Percentiles rank a stretch among this genome's conserved stretches.
Evolutionary conservation across 2,329 filamentous ascomycete species (phyloP).

Genomic region (Colletotrichum sp.): DNA sequence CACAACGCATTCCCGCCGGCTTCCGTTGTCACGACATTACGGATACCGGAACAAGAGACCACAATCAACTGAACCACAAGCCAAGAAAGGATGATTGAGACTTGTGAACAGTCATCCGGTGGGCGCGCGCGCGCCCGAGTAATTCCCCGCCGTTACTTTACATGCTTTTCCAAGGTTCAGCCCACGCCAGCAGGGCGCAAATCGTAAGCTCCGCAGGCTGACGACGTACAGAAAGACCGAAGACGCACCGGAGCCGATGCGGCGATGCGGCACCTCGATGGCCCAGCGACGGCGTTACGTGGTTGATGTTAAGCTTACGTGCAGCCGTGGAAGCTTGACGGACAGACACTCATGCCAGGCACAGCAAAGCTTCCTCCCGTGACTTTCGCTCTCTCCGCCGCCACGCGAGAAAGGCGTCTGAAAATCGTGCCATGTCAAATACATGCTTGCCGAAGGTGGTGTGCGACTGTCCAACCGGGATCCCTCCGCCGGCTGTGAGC

Average conservation of each 20-base stretch:
- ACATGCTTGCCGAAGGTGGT: background rate
- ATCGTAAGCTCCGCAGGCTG: background rate
- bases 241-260: background rate
- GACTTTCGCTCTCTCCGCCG: background rate
- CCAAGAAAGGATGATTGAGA: background rate
- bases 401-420: background rate
- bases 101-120: background rate
- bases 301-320: background rate
- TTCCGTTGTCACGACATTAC: background rate
- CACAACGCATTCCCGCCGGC: background rate
- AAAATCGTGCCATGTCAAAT: background rate
- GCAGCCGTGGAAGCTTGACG: background rate
- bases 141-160: background rate
- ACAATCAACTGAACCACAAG: background rate
- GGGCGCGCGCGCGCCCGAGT: background rate
- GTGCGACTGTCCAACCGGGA: background rate
- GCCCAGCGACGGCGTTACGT: background rate
- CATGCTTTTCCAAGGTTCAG: background rate
- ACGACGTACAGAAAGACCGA: background rate
- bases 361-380: background rate
- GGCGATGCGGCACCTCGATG: background rate
- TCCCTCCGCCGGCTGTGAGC: background rate
- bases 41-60: background rate
- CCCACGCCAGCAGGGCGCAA: background rate
- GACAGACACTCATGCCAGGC: background rate